Percentiles rank a stretch among this genome's conserved stretches.
Conservation (phyloP, 1,284 basidiomycete species). For the Somion occarium region DNA sequence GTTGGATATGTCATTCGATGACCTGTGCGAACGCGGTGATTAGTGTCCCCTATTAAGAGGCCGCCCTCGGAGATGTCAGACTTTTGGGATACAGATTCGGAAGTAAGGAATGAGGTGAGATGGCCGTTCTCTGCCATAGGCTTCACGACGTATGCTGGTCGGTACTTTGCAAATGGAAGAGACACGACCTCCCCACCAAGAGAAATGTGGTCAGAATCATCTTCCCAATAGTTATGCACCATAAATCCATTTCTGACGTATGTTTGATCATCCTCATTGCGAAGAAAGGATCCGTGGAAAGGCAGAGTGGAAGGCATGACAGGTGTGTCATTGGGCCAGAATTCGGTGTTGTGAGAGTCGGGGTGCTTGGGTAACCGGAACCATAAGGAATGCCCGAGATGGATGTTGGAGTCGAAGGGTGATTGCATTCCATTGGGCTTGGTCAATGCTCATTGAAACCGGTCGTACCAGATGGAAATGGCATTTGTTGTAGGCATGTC, state of each 20-base stretch:
- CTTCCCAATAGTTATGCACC: neutral
- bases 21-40: too few species aligned
- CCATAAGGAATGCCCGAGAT: neutral
- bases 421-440: neutral
- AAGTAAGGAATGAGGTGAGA: too few species aligned
- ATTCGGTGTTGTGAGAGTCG: neutral
- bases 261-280: slow-evolving; percentile 4
- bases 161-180: too few species aligned
- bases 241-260: slow-evolving; percentile 8
- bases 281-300: slow-evolving; percentile 1
- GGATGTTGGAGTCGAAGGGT: neutral
- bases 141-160: too few species aligned
- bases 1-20: too few species aligned
- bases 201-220: too few species aligned
- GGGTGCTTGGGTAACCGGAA: neutral
- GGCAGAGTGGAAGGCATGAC: neutral
- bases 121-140: too few species aligned
- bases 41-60: too few species aligned
- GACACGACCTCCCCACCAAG: too few species aligned
- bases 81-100: too few species aligned
- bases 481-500: neutral
- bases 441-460: neutral
- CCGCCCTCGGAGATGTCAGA: too few species aligned
- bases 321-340: too few species aligned
- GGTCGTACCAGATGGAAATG: neutral